Conservation (phyloP, 768 basidiomycete species). For the Mycena floridula region DNA sequence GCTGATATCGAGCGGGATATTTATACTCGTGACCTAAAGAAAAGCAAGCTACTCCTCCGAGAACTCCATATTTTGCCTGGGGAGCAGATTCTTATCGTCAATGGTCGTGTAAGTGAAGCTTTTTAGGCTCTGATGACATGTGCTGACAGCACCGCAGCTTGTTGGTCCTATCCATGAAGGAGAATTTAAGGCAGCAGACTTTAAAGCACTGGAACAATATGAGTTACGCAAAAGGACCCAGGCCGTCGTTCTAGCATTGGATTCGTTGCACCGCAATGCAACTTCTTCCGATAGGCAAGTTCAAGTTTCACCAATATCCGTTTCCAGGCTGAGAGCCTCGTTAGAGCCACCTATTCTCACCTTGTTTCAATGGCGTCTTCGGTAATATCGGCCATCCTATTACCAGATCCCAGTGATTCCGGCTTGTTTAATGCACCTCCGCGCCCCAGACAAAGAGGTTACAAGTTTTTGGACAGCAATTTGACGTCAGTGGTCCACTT, state of each 20-base stretch:
- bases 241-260: conserved; percentile 62
- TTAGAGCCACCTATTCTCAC: conserved; percentile 50
- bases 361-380: conserved; percentile 64
- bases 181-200: conserved; percentile 67
- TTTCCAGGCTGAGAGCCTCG: background rate
- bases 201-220: conserved; percentile 62
- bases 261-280: conserved; percentile 38
- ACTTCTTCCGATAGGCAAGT: conserved; percentile 37
- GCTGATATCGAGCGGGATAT: conserved; percentile 25
- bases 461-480: conserved; percentile 50
- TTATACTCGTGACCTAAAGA: conserved; percentile 37
- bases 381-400: conserved; percentile 62
- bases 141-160: conserved; percentile 39
- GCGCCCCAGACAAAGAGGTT: conserved; percentile 53
- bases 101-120: conserved; percentile 66
- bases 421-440: conserved; percentile 67
- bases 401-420: conserved; percentile 65
- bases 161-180: conserved; percentile 62
- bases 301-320: background rate
- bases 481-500: conserved; percentile 49
- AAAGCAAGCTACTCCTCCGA: conserved; percentile 42
- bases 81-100: conserved; percentile 61
- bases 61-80: conserved; percentile 57
- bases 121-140: background rate
- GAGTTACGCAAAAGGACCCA: conserved; percentile 68